Conservation (phyloP, 129 eudicot genomes). For the Flaveria linearis region DNA sequence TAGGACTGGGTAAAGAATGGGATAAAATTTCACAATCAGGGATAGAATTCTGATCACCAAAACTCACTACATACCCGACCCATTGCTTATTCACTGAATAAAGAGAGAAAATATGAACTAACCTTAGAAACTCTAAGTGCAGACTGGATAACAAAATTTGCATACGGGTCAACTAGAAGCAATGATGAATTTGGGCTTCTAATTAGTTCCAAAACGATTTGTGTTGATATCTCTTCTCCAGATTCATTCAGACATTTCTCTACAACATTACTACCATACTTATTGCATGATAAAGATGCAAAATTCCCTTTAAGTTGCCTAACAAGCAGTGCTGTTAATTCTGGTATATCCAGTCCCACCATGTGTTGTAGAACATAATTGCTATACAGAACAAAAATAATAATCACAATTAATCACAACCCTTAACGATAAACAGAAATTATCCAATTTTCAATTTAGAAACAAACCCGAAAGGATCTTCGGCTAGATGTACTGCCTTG, state of each 20-base stretch:
- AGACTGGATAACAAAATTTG: constrained; percentile 71
- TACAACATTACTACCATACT: constrained; percentile 74
- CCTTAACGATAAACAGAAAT: neutral
- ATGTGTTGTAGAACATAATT: constrained; percentile 85
- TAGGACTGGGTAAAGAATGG: neutral
- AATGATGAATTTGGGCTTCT: constrained; percentile 43
- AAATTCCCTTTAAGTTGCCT: constrained; percentile 51
- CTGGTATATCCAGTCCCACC: constrained; percentile 49
- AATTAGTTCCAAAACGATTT: constrained; percentile 52
- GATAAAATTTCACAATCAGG: no score
- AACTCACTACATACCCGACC: no score
- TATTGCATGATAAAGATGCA: constrained; percentile 58
- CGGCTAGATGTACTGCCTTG: constrained; percentile 53
- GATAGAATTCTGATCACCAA: no score
- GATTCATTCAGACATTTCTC: constrained; percentile 61
- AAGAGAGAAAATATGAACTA: constrained; percentile 18
- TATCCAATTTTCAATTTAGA: constrained; percentile 1
- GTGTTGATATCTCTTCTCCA: constrained; percentile 41
- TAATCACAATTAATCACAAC: constrained; percentile 1
- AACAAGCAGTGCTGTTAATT: constrained; percentile 42
- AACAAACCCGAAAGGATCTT: constrained; percentile 78
- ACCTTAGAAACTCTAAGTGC: constrained; percentile 61
- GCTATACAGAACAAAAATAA: constrained; percentile 31
- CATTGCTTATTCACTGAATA: neutral
- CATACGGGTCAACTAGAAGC: constrained; percentile 67